Conservation (phyloP, 2,329 filamentous ascomycete species). For the Aureobasidium pullulans region DNA sequence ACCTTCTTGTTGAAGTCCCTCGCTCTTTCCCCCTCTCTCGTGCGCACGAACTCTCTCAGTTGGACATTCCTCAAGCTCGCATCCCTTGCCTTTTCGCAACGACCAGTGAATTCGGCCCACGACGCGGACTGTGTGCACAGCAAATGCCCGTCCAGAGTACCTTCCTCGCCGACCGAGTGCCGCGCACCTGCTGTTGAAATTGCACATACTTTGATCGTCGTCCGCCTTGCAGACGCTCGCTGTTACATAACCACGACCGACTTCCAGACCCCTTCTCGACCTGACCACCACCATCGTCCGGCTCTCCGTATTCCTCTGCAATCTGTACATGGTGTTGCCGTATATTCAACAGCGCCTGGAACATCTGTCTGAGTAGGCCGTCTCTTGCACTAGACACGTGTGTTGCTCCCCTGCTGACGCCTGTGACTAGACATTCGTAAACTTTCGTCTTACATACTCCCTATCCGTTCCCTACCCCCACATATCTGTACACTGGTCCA, state of each 20-base stretch:
- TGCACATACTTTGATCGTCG: constrained; percentile 13
- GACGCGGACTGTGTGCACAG: neutral
- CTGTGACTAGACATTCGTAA: neutral
- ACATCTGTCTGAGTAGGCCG: neutral
- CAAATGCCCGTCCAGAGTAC: constrained; percentile 1
- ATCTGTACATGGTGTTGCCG: constrained; percentile 4
- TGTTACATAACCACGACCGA: constrained; percentile 13
- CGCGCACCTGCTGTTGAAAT: constrained; percentile 13
- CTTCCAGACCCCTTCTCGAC: neutral
- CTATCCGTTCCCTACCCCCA: neutral
- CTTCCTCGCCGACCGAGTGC: constrained; percentile 14
- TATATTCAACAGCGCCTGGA: neutral
- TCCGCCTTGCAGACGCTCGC: constrained; percentile 12
- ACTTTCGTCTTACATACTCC: constrained; percentile 5
- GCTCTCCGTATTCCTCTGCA: neutral
- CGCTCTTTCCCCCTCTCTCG: neutral
- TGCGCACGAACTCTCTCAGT: neutral
- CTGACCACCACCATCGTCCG: neutral
- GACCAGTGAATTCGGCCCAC: constrained; percentile 7
- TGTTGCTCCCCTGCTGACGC: neutral
- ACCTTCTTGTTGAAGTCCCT: neutral
- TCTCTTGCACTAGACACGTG: neutral
- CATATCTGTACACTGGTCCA: constrained; percentile 3
- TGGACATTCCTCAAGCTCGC: constrained; percentile 1
- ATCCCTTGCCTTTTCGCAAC: constrained; percentile 7